phyloP scores from a whole-genome alignment of 768 basidiomycete genomes.

The Suillus paluster region DNA sequence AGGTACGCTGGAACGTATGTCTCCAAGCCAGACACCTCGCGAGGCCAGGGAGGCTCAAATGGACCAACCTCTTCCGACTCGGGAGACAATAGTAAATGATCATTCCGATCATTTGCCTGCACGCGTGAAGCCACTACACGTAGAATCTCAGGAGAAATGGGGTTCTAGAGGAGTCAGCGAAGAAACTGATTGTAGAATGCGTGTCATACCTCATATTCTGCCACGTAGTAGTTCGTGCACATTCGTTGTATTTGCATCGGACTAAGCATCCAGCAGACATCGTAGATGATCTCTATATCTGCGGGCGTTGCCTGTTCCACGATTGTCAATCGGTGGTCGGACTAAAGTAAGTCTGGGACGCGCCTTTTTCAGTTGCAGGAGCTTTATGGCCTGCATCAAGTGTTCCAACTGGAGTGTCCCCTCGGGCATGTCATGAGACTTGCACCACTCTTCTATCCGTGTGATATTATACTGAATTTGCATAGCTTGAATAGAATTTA shows the following conservation, averaged over 20 bases:
- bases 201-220: constrained; percentile 88
- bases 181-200: not conserved
- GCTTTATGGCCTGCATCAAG: constrained; percentile 98
- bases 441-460: constrained; percentile 98
- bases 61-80: constrained; percentile 98
- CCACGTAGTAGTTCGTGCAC: constrained; percentile 98
- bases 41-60: constrained; percentile 90
- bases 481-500: constrained; percentile 71
- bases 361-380: constrained; percentile 97
- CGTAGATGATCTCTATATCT: constrained; percentile 98
- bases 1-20: constrained; percentile 95
- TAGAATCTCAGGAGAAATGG: constrained; percentile 96
- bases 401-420: constrained; percentile 97
- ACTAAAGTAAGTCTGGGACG: constrained; percentile 15
- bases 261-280: constrained; percentile 99
- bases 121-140: constrained; percentile 96
- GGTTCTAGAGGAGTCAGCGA: constrained; percentile 59
- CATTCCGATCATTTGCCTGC: constrained; percentile 94
- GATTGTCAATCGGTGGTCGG: constrained; percentile 15
- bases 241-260: constrained; percentile 99
- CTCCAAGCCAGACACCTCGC: constrained; percentile 95
- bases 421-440: constrained; percentile 99
- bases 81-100: constrained; percentile 93
- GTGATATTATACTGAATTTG: constrained; percentile 99
- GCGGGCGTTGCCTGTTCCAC: constrained; percentile 76